Evolutionary conservation across 164 flowering plant species (phyloP), one percentile per base, ranked within the genome.

Genomic region (Vitis cinerea): DNA sequence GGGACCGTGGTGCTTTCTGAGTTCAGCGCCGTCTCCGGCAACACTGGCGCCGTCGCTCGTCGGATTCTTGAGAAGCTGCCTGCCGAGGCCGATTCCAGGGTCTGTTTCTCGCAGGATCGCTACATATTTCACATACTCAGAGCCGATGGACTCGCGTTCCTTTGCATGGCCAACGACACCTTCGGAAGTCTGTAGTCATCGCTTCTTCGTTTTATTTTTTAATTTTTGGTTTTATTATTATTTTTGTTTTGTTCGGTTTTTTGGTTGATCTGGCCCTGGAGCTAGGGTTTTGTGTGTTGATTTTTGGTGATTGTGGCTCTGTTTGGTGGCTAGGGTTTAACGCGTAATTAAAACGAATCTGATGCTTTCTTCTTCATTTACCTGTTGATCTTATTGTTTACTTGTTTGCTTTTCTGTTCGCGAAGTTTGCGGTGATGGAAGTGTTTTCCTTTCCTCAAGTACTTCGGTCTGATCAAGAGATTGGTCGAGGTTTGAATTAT

Each of bases 141-240:
- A 77, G 83, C 91, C 30, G 94, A 94, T 77, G 92, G 93, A 14
- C 80, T 94, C 71, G 79, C 83, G 64, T 94, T 87, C 75, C 88
- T 94, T 65, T 94, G 99, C 72, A 91, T 94, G 99, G 97, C 97
- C 56, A 94, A 90, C 80, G 97, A 91, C 71, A 82, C 99, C 70
- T 92, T 94, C 72, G 98, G 98, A 80, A 85, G 98, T 94, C 44
- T 37, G 93, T 72, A 14, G 37, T 62, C 29, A 12, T 14, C 56
- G 59, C 61, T 74, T 50, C 10, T 7, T 47, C 56, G 58, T 19
- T 58, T 14, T 13, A 31, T 16, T 30, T 48, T 51, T 37, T 51
- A 30, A 59, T 8, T 66, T 62, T 62, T 55, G 6, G 29, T 19
- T 17, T 14, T 5, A 57, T 27, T 59, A 12, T 50, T 16, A n/a